Evolutionary conservation across 2,329 filamentous ascomycete genomes (phyloP), one percentile per base, ranked within the genome.

Genomic region (Fusarium agapanthi): DNA sequence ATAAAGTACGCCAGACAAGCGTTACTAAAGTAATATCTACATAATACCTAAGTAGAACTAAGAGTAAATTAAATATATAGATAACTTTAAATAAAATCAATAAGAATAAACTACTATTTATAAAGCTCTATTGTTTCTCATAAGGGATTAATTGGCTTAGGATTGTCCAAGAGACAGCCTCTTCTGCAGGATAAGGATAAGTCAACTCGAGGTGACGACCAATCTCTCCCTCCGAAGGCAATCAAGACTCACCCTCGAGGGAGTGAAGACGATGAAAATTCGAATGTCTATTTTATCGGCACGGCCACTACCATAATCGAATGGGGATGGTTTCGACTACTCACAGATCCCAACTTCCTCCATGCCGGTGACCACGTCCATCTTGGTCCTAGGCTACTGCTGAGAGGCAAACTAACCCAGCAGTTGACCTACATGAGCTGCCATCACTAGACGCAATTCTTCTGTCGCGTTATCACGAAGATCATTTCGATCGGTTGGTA

Each of bases 291-390:
- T 79, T 89, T 89, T 75, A 84, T 89, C 45, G 87, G 87, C 24
- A 89, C 85, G 9, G 88, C 88, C 10, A 89, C 88, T 6, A 89
- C 87, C 1, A 81, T 90, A 43, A 79, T 89, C 16, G 84, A 88
- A 77, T 89, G 86, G 86, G 79, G 83, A 67, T 85, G 84, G 47
- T 78, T 88, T 51, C 84, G 87, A 35, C 83, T 90, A 67, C 83
- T 90, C 54, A 90, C 88, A 1, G 87, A 88, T 77, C 88, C 89
- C 14, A 91, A 91, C 79, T 92, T 92, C 79, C 84, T 92, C 0
- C 90, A 91, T 74, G 86, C 86, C 4, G 89, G 90, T 37, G 89
- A 91, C 74, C 88, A 92, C 73, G 89, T 92, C 14, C 90, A 92
- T 77, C 85, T 92, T 3, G 90, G 90, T 0, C 90, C 90, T 1